Evolutionary conservation across 192 early-diverging fungal genomes (phyloP).

Genomic region (Coemansia umbellata): DNA sequence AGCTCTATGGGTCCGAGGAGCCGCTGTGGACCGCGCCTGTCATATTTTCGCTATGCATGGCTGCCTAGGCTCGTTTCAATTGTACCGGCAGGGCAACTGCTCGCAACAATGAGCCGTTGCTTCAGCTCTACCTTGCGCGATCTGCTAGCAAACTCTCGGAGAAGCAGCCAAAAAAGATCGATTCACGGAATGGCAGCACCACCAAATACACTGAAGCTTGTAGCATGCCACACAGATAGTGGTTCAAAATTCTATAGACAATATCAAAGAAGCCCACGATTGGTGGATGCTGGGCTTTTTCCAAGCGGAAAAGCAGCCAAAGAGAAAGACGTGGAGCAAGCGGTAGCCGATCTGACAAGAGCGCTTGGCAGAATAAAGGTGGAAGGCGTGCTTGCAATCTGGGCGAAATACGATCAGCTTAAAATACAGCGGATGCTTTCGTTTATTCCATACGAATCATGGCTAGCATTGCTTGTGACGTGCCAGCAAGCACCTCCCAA

Average conservation of each 20-base stretch:
- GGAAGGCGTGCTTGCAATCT: slow-evolving; percentile 13
- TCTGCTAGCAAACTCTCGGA: too few species aligned
- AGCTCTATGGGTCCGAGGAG: background rate
- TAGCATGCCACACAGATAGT: too few species aligned
- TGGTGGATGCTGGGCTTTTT: too few species aligned
- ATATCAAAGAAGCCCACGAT: too few species aligned
- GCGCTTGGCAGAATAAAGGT: slow-evolving; percentile 9
- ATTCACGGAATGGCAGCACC: too few species aligned
- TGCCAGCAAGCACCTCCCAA: slow-evolving; percentile 22
- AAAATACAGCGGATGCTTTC: slow-evolving; percentile 33
- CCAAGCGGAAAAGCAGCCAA: background rate
- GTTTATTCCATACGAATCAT: slow-evolving; percentile 40
- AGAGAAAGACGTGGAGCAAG: slow-evolving; percentile 18
- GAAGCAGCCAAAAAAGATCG: too few species aligned
- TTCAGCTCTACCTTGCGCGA: too few species aligned
- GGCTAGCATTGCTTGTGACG: slow-evolving; percentile 21
- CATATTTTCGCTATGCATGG: background rate
- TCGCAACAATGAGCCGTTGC: too few species aligned
- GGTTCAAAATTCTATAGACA: too few species aligned
- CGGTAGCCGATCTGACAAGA: slow-evolving; percentile 12
- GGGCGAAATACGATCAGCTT: slow-evolving; percentile 40
- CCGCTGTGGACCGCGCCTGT: background rate
- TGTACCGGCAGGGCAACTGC: too few species aligned
- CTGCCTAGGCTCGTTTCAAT: background rate
- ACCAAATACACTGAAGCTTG: too few species aligned